Base-by-base conservation (phyloP, 257 asterid genomes). In the Jacaranda mimosifolia region DNA sequence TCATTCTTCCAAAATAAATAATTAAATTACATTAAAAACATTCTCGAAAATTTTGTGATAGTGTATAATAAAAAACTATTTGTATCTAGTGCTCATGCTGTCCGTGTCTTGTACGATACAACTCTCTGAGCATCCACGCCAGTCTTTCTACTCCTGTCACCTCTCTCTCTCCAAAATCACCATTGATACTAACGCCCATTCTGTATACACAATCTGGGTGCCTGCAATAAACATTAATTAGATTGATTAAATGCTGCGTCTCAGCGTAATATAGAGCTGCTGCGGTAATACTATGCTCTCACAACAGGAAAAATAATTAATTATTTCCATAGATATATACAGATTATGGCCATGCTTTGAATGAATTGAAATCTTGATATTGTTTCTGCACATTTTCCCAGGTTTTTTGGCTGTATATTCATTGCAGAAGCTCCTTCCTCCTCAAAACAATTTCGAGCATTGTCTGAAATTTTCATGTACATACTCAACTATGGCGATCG, bases 401-500 rank as follows among this genome's bases (percentile, higher is more conserved):
- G 67, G 75, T 70, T 77, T 73, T 74, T 59, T 40, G 32, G 12
- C 68, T 68, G 65, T 49, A 38, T 52, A 73, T 77, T 77, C 43
- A 62, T 70, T 82, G 67, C 77, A 35, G 72, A 75, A 68, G 79
- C 63, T 70, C 21, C 14, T 4, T 45, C 26, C 17, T 12, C 55
- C 49, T 39, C 26, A 49, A 64, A 77, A 11, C 63, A 21, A 65
- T 62, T 75, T 42, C 21, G 48, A 51, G 14, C 76, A 11, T 0
- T 43, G 46, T 17, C 69, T 38, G 46, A 7, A 1, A 26, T 68
- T 68, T 59, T 80, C 56, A 51, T 64, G 48, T 60, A 67, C 51
- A 55, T 67, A 56, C 60, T 60, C 60, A 48, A 21, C 42, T 66
- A 88, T 89, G 91, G 85, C 86, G 72, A 78, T 86, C 73, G 89